Conservation (phyloP, 129 eudicot genomes). For the Scalesia atractyloides region DNA sequence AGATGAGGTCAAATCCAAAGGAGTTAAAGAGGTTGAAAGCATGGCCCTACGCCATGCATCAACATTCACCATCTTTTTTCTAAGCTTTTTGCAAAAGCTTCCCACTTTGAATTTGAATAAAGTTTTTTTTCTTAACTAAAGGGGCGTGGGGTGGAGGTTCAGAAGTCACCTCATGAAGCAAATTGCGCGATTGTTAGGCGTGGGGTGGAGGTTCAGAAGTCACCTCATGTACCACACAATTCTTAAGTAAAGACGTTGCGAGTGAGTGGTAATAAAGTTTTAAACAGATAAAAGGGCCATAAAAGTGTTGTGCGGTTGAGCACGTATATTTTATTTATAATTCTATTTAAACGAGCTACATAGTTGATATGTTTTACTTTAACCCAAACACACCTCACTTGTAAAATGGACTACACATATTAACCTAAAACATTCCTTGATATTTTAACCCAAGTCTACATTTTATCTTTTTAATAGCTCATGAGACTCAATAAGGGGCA, state of each 20-base stretch:
- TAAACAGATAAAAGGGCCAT: too few relatives aligned
- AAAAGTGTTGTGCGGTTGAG: too few relatives aligned
- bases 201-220: background rate
- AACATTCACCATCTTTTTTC: conserved; percentile 2
- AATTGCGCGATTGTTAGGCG: background rate
- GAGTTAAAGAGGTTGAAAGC: background rate
- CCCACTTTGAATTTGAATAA: background rate
- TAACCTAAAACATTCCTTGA: background rate
- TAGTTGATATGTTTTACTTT: too few relatives aligned
- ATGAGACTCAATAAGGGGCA: background rate
- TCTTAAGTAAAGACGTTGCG: background rate
- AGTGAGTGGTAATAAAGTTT: too few relatives aligned
- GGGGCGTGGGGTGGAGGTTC: background rate
- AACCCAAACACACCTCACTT: too few relatives aligned
- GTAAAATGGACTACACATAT: background rate
- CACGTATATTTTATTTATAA: too few relatives aligned
- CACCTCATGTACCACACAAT: background rate
- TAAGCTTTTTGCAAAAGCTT: background rate
- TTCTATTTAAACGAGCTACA: too few relatives aligned
- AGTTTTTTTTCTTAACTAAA: background rate
- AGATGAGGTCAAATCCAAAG: conserved; percentile 1
- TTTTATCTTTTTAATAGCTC: background rate
- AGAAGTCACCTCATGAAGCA: background rate
- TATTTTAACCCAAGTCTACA: background rate
- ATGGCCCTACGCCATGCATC: background rate